Evolutionary conservation across 805 yeast species (phyloP).

Genomic region (Candida verbasci): DNA sequence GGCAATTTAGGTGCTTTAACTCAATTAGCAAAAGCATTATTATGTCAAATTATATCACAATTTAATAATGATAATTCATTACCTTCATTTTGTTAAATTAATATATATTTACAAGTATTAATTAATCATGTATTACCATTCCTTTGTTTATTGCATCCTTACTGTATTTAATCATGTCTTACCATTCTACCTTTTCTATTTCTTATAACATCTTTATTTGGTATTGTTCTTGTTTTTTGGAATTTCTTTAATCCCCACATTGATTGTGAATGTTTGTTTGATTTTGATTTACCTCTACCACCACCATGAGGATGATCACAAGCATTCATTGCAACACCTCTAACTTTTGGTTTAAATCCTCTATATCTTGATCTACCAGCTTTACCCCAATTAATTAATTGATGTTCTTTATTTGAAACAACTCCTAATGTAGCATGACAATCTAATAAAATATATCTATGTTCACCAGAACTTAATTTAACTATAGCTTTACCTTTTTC

Average conservation of each 20-base stretch:
- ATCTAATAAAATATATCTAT: conserved; percentile 77
- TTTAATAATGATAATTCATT: conserved; percentile 2
- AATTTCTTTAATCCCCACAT: conserved; percentile 98
- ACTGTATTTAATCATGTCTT: conserved; percentile 1
- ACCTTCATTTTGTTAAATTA: conserved; percentile 7
- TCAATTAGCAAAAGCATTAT: conserved; percentile 5
- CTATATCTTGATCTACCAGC: conserved; percentile 93
- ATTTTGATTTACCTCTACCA: conserved; percentile 99
- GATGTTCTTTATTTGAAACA: conserved; percentile 90
- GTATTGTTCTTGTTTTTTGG: conserved; percentile 72
- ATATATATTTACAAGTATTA: conserved; percentile 9
- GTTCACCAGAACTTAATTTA: conserved; percentile 87
- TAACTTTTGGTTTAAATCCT: conserved; percentile 91
- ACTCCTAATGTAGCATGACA: conserved; percentile 94
- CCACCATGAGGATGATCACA: conserved; percentile 99
- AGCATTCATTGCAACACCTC: conserved; percentile 98
- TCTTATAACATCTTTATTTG: conserved; percentile 24
- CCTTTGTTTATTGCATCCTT: too few species aligned
- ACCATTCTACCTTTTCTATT: conserved; percentile 51
- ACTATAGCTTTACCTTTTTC: conserved; percentile 70
- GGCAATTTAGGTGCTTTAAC: conserved; percentile 12
- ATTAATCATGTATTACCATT: too few species aligned
- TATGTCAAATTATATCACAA: conserved; percentile 9
- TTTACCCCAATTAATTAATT: conserved; percentile 85
- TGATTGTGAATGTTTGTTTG: conserved; percentile 88